phyloP scores from a whole-genome alignment of 1,284 basidiomycete genomes.

The Ganoderma lucidum region DNA sequence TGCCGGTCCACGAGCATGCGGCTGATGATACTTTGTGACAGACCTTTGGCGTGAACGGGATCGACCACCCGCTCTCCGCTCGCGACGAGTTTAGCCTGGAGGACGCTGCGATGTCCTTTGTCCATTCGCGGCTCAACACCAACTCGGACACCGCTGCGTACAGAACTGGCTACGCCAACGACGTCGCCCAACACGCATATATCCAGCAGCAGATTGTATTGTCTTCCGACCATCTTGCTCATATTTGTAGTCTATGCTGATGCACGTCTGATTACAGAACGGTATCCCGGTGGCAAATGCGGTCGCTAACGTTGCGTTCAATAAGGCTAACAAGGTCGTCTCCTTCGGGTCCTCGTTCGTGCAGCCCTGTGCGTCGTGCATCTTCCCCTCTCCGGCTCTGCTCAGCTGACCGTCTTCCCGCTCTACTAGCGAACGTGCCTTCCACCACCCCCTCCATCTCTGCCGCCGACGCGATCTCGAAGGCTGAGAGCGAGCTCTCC shows the following conservation, averaged over 20 bases:
- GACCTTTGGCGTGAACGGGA: constrained; percentile 52
- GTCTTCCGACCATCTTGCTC: constrained; percentile 32
- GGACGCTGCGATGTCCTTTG: constrained; percentile 41
- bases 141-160: constrained; percentile 33
- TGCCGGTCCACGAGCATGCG: not conserved
- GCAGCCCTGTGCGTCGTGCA: constrained; percentile 45
- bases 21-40: constrained; percentile 23
- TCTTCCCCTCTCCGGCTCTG: not conserved
- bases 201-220: constrained; percentile 45
- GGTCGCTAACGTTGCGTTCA: constrained; percentile 54
- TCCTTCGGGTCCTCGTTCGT: constrained; percentile 62
- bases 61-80: constrained; percentile 42
- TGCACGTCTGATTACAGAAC: constrained; percentile 34
- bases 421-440: constrained; percentile 44
- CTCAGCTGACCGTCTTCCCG: not conserved
- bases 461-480: constrained; percentile 47
- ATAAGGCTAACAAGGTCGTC: constrained; percentile 47
- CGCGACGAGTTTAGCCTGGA: constrained; percentile 39
- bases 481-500: constrained; percentile 49
- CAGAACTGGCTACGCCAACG: constrained; percentile 39
- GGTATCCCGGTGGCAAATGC: constrained; percentile 52
- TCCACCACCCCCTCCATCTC: constrained; percentile 48
- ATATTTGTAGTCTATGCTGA: no score
- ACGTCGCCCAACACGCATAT: constrained; percentile 47
- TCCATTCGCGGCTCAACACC: constrained; percentile 40